Evolutionary conservation across 805 yeast species (phyloP), one percentile per base, ranked within the genome.

Genomic region (Suhomyces xylopsoci): DNA sequence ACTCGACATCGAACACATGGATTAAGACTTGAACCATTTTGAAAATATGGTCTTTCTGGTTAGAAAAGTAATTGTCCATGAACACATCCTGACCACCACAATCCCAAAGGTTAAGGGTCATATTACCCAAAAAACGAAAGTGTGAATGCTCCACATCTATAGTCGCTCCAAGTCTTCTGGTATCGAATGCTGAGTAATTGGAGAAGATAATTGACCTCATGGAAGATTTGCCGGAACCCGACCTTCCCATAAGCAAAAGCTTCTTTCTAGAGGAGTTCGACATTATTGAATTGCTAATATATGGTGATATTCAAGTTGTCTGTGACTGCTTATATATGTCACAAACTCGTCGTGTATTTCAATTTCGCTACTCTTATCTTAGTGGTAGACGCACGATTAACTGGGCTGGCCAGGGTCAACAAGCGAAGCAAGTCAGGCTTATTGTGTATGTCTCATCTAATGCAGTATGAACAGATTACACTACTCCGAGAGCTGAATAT

Each of bases 81-180:
- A 92, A 94, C 2, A 88, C 90, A 68, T 94, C 97, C 67, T 94
- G 99, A 3, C 97, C 97, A 62, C 98, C 99, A 71, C 99, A 94
- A 69, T 94, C 99, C 98, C 98, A 92, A 20, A 94, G 74, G 62
- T 93, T 93, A 45, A 94, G 76, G 0, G 97, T 91, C 96, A 94
- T 90, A 66, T 93, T 92, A 1, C 97, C 97, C 54, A 94, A 75
- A 63, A 94, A 92, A 48, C 98, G 76, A 51, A 94, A 73, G 70
- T 93, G 97, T 2, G 97, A 90, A 65, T 94, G 97, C 65, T 94
- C 99, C n/a, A 94, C 97, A 65, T 94, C 99, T 52, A 94, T 92
- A 0, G 99, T 94, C 9, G 99, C 98, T 1, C 98, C 98, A 12
- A 94, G 71, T 53, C 98, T 78, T 57, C 98, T 80, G 2, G 99